A percentile compares a stretch with the other conserved stretches of the same genome.
Conservation (phyloP, 2,329 filamentous ascomycete genomes). For the Annulohypoxylon truncatum region DNA sequence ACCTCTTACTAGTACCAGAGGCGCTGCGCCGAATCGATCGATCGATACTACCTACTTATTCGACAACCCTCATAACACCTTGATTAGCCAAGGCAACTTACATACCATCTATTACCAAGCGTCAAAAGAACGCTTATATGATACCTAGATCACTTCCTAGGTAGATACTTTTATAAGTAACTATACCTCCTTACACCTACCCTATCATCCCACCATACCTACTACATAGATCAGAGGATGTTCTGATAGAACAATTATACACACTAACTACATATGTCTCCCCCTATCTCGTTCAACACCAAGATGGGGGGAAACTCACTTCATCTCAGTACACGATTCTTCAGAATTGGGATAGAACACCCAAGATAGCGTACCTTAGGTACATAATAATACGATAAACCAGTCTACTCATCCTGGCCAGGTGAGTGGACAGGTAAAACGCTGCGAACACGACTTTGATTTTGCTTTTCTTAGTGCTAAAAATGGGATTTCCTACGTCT, state of each 20-base stretch:
- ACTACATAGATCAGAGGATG: background rate
- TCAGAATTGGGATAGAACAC: background rate
- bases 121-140: background rate
- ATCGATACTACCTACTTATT: background rate
- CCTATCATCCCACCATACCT: too few species aligned
- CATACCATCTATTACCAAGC: background rate
- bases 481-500: background rate
- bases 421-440: constrained; percentile 13
- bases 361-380: background rate
- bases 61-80: background rate
- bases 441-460: background rate
- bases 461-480: background rate
- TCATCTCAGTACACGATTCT: background rate
- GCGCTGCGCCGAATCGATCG: background rate
- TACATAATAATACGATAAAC: constrained; percentile 1
- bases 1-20: background rate
- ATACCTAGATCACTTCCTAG: background rate
- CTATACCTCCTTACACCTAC: background rate
- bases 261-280: background rate
- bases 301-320: background rate
- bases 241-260: background rate
- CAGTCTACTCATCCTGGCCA: constrained; percentile 23
- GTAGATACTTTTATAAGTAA: too few species aligned
- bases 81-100: background rate
- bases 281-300: background rate